Evolutionary conservation across 768 basidiomycete genomes (phyloP).

Genomic region (Tephrocybe sp.): DNA sequence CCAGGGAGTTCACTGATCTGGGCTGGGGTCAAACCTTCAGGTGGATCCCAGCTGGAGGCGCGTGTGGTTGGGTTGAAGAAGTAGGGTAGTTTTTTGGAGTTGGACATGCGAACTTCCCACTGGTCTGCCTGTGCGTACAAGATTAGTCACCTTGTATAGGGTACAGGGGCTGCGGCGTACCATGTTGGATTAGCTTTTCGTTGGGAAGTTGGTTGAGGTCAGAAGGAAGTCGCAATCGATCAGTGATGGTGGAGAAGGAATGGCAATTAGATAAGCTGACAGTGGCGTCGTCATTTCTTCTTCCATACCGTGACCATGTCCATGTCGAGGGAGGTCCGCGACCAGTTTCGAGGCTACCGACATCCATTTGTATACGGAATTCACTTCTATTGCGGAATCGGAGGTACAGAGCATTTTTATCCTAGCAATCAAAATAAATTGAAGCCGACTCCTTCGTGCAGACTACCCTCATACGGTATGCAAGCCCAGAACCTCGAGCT

Average conservation of each 20-base stretch:
- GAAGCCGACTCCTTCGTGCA: conserved; percentile 12
- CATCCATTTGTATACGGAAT: conserved; percentile 50
- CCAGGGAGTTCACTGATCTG: conserved; percentile 66
- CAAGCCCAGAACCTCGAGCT: neutral
- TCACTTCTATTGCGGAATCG: conserved; percentile 42
- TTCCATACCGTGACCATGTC: too few relatives aligned
- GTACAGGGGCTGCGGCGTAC: conserved; percentile 2
- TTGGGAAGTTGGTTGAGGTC: neutral
- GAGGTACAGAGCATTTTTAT: conserved; percentile 27
- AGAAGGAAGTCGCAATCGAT: neutral
- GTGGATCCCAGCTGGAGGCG: conserved; percentile 79
- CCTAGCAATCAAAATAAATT: neutral
- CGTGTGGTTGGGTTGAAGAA: conserved; percentile 77
- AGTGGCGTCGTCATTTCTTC: too few relatives aligned
- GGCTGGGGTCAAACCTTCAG: conserved; percentile 56
- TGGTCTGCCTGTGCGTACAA: conserved; percentile 16
- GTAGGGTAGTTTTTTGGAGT: conserved; percentile 75
- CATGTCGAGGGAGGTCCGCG: conserved; percentile 9
- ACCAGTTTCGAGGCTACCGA: conserved; percentile 39
- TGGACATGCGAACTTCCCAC: conserved; percentile 91
- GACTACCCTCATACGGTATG: conserved; percentile 50
- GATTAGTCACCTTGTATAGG: neutral
- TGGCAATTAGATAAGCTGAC: neutral
- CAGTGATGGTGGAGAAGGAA: neutral
- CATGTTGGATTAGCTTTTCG: conserved; percentile 2